Percentiles rank a stretch among this genome's conserved stretches.
These are phyloP conservation scores for Gaeumannomyces sp. DNA, from an alignment of 2,329 filamentous ascomycete species.

Conservation along the genomic window DNA sequence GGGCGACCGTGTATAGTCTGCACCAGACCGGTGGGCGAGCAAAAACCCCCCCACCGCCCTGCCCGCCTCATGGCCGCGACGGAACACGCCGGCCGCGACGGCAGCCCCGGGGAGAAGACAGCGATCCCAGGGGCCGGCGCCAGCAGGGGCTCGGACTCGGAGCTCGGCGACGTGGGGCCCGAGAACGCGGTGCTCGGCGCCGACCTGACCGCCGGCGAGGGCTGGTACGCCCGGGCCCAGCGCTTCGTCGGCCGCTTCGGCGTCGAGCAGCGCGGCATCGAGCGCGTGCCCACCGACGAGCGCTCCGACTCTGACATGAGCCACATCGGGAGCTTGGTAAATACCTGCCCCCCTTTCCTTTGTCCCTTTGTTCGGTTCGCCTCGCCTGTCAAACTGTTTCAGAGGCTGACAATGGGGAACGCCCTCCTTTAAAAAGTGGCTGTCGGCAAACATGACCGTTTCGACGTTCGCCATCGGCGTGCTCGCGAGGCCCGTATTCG, in stretches of 20 bases:
- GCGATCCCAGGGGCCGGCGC: neutral
- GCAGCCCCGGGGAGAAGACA: neutral
- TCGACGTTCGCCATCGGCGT: slow-evolving; percentile 71
- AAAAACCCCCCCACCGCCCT: too few relatives aligned
- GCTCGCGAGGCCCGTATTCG: slow-evolving; percentile 61
- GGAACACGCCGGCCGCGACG: too few relatives aligned
- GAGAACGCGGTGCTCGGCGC: slow-evolving; percentile 18
- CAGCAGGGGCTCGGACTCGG: slow-evolving; percentile 12
- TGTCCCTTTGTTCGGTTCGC: neutral
- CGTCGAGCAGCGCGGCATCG: slow-evolving; percentile 70
- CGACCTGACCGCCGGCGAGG: slow-evolving; percentile 17
- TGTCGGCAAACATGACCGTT: slow-evolving; percentile 73
- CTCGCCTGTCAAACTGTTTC: neutral
- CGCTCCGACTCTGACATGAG: slow-evolving; percentile 57
- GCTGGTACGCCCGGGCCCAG: slow-evolving; percentile 39
- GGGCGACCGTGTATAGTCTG: too few relatives aligned
- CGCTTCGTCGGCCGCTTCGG: slow-evolving; percentile 58
- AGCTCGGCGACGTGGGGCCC: slow-evolving; percentile 17
- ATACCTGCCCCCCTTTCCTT: slow-evolving; percentile 19
- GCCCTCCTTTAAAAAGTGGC: slow-evolving; percentile 47
- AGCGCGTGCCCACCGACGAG: slow-evolving; percentile 66
- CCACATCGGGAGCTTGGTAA: slow-evolving; percentile 67
- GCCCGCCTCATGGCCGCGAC: too few relatives aligned
- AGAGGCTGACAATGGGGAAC: slow-evolving; percentile 8
- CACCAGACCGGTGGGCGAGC: too few relatives aligned